Evolutionary conservation across 225 moss, liverwort and hornwort genomes (phyloP).

Genomic region (Lunularia cruciata): DNA sequence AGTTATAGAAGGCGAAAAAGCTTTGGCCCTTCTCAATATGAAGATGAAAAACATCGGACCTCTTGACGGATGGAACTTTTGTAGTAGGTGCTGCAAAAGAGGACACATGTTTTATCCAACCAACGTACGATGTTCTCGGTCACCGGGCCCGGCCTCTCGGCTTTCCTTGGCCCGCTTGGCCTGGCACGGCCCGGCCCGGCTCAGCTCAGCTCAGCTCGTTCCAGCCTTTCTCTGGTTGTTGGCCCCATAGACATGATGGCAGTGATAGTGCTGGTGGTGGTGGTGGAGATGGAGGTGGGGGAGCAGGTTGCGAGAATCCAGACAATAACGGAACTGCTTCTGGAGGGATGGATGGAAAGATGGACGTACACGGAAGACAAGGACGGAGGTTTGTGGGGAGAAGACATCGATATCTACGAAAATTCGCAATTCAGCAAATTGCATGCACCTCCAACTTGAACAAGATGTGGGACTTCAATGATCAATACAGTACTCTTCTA

Average conservation of each 20-base stretch:
- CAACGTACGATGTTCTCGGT: conserved; percentile 1
- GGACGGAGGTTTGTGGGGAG: too few species aligned
- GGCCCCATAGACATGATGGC: neutral
- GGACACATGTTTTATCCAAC: neutral
- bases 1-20: neutral
- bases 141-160: neutral
- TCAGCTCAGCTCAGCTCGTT: neutral
- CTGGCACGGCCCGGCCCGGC: neutral
- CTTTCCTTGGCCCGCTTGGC: neutral
- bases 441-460: too few species aligned
- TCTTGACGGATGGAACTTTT: neutral
- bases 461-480: too few species aligned
- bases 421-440: too few species aligned
- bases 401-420: too few species aligned
- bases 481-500: too few species aligned
- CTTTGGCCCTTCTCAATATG: neutral
- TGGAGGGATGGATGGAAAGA: too few species aligned
- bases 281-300: neutral
- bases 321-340: too few species aligned
- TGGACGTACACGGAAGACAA: too few species aligned
- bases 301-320: too few species aligned
- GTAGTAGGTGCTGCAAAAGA: conserved; percentile 4
- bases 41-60: neutral
- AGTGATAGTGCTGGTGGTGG: neutral
- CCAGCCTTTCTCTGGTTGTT: neutral